phyloP scores from a whole-genome alignment of 1,139 yeast species.

The Yamadazyma songkhlaensis region DNA sequence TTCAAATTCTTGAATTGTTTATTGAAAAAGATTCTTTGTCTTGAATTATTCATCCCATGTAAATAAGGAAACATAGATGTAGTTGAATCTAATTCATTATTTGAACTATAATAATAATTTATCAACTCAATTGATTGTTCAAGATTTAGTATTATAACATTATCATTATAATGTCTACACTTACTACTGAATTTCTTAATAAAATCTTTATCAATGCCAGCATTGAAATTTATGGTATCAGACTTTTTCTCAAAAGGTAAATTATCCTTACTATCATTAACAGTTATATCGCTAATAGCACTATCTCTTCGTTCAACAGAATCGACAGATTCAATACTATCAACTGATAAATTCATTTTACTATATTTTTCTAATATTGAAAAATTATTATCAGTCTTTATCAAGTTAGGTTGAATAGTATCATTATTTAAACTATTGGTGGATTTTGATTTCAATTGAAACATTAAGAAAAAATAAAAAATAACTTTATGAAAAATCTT shows the following conservation, averaged over 20 bases:
- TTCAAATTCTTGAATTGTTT: constrained; percentile 11
- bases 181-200: constrained; percentile 12
- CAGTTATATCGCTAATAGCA: constrained; percentile 15
- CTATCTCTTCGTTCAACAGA: constrained; percentile 16
- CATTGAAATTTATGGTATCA: constrained; percentile 2
- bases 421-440: constrained; percentile 15
- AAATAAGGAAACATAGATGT: constrained; percentile 30
- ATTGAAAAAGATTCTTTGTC: constrained; percentile 26
- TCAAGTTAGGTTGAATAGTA: constrained; percentile 13
- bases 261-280: constrained; percentile 13
- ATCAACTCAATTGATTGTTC: constrained; percentile 19
- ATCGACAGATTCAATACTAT: constrained; percentile 13
- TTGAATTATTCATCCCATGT: constrained; percentile 29
- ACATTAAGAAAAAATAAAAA: constrained; percentile 8
- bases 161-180: constrained; percentile 11
- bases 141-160: constrained; percentile 14
- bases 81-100: constrained; percentile 16
- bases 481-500: neutral
- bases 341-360: constrained; percentile 13
- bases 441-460: constrained; percentile 15
- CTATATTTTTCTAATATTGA: constrained; percentile 15
- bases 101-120: constrained; percentile 23
- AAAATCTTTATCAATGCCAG: constrained; percentile 7
- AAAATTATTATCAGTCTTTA: constrained; percentile 7
- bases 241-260: constrained; percentile 1